Evolutionary conservation across 495 filamentous ascomycete species (phyloP), one percentile per base, ranked within the genome.

Genomic region (Xylaria palmicola): DNA sequence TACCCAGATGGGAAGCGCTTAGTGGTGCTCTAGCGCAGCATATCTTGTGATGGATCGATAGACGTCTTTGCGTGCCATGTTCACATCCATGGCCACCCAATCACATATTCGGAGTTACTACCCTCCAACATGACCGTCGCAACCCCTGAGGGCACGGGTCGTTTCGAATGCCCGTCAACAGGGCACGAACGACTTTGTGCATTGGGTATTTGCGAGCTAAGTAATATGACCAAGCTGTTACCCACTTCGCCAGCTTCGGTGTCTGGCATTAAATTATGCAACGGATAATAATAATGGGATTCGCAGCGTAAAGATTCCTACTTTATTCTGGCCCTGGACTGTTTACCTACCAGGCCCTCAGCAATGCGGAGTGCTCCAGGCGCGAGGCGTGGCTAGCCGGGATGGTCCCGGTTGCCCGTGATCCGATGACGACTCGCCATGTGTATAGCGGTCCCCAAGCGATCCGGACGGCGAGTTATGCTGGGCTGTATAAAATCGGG

Each of bases 381-480:
- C 13, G 7, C 12, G 17, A 43, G 8, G 32, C 17, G 5, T 15
- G n/a, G 22, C 37, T 29, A 5, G 22, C 26, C 13, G 8, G 53
- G 20, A 40, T 30, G 53, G 32, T 27, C 53, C 53, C 22, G 32
- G 53, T 29, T 44, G 53, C 37, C 37, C 39, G 44, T 39, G 39
- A 43, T 15, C 20, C 6, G 27, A 56, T 56, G 53, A 56, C 39
- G 39, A 44, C 24, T 10, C 32, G 10, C 10, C 26, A 30, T 52
- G 29, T 37, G 30, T 43, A 56, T 30, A 56, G 20, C 37, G 51
- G 51, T 55, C 8, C 41, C n/a, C 10, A 8, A 20, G 36, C 15
- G 7, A 40, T 55, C 52, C 34, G 52, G 20, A 30, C 5, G 36
- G 22, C 24, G 29, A 55, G 20, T 55, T 55, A 55, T 55, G 52